Base-by-base conservation (phyloP, 2,329 filamentous ascomycete species). In the Rhynchosporium graminicola region DNA sequence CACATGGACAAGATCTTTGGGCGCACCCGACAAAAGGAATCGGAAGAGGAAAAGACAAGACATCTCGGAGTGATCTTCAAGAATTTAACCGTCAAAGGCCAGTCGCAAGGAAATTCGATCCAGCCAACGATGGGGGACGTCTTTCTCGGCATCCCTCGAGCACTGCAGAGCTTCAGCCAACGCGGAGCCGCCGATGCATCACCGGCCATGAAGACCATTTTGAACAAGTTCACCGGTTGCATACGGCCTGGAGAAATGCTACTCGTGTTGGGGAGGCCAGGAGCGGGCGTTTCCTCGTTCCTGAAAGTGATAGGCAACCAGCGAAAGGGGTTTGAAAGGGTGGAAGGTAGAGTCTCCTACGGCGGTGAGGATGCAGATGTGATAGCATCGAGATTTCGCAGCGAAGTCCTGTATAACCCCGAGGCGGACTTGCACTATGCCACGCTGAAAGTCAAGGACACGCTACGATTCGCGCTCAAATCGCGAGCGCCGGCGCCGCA, bases 221-320 rank as follows among this genome's bases (percentile, higher is more conserved):
- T 92, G 29, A 81, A 88, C 60, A 80, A 84, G 68, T 84, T 51
- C 29, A 82, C 86, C 71, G 88, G 88, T 10, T 89, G 86, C 66
- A 84, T 91, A 59, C 86, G 87, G 71, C 87, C 87, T 0, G 88
- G 87, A n/a, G 87, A 90, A 74, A 89, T 90, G 87, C 75, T 89
- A 0, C 76, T 90, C 0, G 87, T 90, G 0, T 77, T 90, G 0
- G 88, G 88, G 3, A 80, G 87, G 0, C 88, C 88, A 0, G 88
- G 87, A 0, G 80, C 85, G 3, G 87, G 88, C 29, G 91, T 89
- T 73, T 89, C 87, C 0, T 89, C 87, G 0, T 78, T 92, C 13
- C 78, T 92, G 52, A 91, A 89, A 69, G 79, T 88, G 68, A 78
- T 92, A 6, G 80, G 86, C 59, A 91, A 91, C 69, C 81, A 83